These are phyloP conservation scores for Paramecium sonneborni DNA, from an alignment of 73 alveolate genomes.

Conservation along the genomic window DNA sequence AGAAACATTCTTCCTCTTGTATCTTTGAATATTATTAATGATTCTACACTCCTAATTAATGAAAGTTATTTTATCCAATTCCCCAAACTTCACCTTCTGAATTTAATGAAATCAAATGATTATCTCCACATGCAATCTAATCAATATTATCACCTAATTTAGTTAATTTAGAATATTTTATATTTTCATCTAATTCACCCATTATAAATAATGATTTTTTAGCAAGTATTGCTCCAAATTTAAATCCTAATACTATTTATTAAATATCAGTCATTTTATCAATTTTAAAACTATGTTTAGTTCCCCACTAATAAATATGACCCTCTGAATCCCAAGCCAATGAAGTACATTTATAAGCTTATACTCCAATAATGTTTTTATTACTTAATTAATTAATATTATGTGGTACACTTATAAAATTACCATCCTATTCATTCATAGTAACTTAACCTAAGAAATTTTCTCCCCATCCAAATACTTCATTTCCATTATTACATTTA, in stretches of 20 bases:
- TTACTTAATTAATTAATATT: constrained; percentile 10
- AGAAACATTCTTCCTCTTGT: neutral
- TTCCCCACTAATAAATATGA: constrained; percentile 16
- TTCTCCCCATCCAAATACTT: constrained; percentile 52
- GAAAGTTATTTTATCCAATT: neutral
- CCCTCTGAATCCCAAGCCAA: constrained; percentile 39
- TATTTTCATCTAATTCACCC: neutral
- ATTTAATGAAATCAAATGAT: neutral
- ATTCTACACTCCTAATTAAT: neutral
- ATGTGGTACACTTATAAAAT: neutral
- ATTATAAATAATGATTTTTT: neutral
- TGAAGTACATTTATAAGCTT: constrained; percentile 5
- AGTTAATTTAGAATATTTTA: neutral
- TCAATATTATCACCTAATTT: neutral
- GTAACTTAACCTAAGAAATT: constrained; percentile 30
- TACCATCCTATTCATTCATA: neutral
- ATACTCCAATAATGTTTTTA: neutral
- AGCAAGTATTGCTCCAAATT: neutral
- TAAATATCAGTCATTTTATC: neutral
- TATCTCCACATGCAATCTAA: neutral
- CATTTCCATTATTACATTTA: constrained; percentile 29
- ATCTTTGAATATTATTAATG: neutral
- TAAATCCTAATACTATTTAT: neutral
- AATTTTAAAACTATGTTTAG: neutral
- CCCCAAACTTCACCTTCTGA: constrained; percentile 2